These are phyloP conservation scores for Yamadazyma blattariae DNA, from an alignment of 1,139 yeast species.

Conservation along the genomic window DNA sequence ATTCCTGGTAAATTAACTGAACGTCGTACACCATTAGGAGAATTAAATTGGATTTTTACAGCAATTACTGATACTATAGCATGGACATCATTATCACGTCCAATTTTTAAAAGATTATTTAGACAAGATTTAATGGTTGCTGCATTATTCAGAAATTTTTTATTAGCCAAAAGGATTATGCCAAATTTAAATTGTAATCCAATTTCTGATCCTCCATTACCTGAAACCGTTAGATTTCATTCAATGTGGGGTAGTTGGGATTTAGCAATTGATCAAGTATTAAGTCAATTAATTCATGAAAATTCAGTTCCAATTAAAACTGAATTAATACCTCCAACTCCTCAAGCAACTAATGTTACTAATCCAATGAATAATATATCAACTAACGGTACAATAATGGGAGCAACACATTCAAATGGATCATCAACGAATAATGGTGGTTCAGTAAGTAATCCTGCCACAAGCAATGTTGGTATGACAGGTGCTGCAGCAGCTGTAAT, in stretches of 20 bases:
- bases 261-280: constrained; percentile 89
- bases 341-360: constrained; percentile 6
- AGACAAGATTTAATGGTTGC: constrained; percentile 97
- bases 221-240: constrained; percentile 75
- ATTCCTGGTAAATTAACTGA: constrained; percentile 92
- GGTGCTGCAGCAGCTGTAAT: neutral
- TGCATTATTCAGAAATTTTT: constrained; percentile 87
- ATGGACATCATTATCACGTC: constrained; percentile 89
- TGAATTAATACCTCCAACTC: constrained; percentile 6
- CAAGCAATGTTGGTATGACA: neutral
- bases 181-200: constrained; percentile 94
- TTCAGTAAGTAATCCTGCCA: neutral
- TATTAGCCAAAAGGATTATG: constrained; percentile 91
- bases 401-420: constrained; percentile 10
- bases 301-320: constrained; percentile 1
- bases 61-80: constrained; percentile 98
- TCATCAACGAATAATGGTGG: constrained; percentile 25
- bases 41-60: constrained; percentile 95
- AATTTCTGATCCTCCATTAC: constrained; percentile 88
- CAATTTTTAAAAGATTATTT: constrained; percentile 83
- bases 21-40: constrained; percentile 93
- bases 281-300: constrained; percentile 60
- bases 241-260: constrained; percentile 99
- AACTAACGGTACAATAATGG: too few species aligned
- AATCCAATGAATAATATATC: constrained; percentile 3